Base-by-base conservation (phyloP, 352 stramenopile species). In the Elongisporangium anandrum region DNA sequence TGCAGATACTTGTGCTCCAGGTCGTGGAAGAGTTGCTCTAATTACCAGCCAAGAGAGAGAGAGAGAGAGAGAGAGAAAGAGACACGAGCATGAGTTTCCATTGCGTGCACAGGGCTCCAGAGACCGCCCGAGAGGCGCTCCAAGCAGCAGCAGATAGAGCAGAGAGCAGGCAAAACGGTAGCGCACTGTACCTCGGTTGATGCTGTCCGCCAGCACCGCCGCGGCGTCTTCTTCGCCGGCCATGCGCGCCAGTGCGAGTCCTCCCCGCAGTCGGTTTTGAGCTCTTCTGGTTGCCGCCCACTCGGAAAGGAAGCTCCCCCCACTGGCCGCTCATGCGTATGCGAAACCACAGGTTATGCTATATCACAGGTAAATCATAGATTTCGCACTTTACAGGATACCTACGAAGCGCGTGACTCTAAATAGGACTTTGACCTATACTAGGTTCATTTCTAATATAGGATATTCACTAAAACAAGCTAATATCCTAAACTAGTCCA, bases 1-100 rank as follows among this genome's bases (percentile, higher is more conserved):
- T 59, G 61, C 56, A 91, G 57, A 63, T 81, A 88, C 62, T 93
- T 91, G 26, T 75, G 76, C 61, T 93, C 84, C 34, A 92, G 63
- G 52, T 93, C 84, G 56, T 93, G 84, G 23, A 91, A 63, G 55
- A 91, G 58, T 87, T 93, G 81, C 54, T 92, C 81, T 91, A 57
- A 19, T 55, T 60, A 56, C 16, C 10, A 16, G 13, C n/a, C n/a
- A n/a, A n/a, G n/a, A n/a, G n/a, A n/a, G n/a, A n/a, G n/a, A n/a
- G n/a, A n/a, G n/a, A n/a, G n/a, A n/a, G n/a, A n/a, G 1, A 20
- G 52, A 54, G 59, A 68, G 39, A 19, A 52, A 67, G 1, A 72
- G 57, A 62, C 50, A 48, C 16, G 53, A 38, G n/a, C 24, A 56
- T 13, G 13, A 10, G 20, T 19, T 16, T 7, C 23, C 29, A 17